Evolutionary conservation across 768 basidiomycete species (phyloP).

Genomic region (Leccinum disarticulatum): DNA sequence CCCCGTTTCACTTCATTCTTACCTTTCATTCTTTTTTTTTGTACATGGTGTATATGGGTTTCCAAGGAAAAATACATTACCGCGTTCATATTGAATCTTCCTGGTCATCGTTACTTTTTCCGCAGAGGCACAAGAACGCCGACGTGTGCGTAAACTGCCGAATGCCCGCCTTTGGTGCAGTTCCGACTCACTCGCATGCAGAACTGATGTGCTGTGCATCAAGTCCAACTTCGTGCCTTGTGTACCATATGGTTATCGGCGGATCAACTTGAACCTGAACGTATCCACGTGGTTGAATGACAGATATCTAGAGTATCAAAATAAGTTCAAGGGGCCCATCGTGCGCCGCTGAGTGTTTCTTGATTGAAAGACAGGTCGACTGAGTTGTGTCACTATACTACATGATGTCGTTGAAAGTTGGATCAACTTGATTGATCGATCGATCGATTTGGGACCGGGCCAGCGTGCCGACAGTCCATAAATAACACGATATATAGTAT

Average conservation of each 20-base stretch:
- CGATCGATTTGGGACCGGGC: background rate
- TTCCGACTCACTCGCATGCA: background rate
- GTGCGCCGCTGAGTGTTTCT: background rate
- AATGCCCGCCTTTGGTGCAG: background rate
- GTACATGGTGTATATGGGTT: constrained; percentile 1
- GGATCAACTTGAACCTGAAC: background rate
- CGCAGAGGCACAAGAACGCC: background rate
- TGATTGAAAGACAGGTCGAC: background rate
- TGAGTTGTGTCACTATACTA: background rate
- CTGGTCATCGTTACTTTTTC: background rate
- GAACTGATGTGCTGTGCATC: background rate
- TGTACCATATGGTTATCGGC: background rate
- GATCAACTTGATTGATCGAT: no score
- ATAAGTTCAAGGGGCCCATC: background rate
- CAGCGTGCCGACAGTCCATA: background rate
- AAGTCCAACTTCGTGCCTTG: background rate
- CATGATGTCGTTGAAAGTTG: background rate
- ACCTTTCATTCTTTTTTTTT: background rate
- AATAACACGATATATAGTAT: background rate
- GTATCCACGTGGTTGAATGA: background rate
- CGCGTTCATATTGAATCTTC: background rate
- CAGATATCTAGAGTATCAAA: background rate
- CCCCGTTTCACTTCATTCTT: background rate
- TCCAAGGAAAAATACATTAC: background rate
- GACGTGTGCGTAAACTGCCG: background rate